phyloP scores from a whole-genome alignment of 2,329 filamentous ascomycete species.

The Penicillium capsulatum region DNA sequence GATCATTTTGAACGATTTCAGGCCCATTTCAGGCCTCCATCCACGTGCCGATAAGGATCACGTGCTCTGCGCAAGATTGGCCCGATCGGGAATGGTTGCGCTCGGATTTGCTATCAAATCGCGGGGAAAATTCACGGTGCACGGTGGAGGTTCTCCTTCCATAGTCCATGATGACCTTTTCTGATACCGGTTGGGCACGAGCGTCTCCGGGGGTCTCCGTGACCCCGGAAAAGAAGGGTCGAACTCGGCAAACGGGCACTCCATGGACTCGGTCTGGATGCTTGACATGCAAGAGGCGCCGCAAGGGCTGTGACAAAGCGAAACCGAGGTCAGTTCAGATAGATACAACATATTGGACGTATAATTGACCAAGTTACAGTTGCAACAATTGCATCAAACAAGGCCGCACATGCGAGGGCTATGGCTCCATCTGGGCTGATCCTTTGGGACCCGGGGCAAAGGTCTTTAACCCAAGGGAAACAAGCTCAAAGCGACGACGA shows the following conservation, averaged over 20 bases:
- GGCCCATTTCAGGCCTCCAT: not conserved
- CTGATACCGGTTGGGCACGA: conserved; percentile 9
- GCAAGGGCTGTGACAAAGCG: conserved; percentile 38
- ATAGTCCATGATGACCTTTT: conserved; percentile 8
- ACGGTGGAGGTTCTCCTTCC: conserved; percentile 1
- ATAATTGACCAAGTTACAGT: conserved; percentile 5
- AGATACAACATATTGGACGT: not conserved
- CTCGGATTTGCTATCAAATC: conserved; percentile 18
- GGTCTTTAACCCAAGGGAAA: conserved; percentile 24
- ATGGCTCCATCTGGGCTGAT: conserved; percentile 36
- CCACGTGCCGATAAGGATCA: conserved; percentile 12
- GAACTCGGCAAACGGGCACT: conserved; percentile 25
- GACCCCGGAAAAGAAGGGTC: conserved; percentile 19
- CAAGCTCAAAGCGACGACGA: conserved; percentile 19
- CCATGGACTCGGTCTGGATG: conserved; percentile 40
- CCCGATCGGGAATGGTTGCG: conserved; percentile 22
- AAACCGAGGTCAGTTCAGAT: conserved; percentile 31
- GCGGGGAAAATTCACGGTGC: conserved; percentile 10
- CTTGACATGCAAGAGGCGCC: conserved; percentile 38
- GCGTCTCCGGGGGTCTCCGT: conserved; percentile 1
- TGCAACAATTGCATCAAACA: conserved; percentile 32
- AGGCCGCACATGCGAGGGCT: conserved; percentile 36
- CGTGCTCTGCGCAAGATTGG: conserved; percentile 18
- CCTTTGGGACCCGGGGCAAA: conserved; percentile 32
- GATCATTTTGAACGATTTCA: not conserved